Evolutionary conservation across 2,329 filamentous ascomycete genomes (phyloP), one percentile per base, ranked within the genome.

Genomic region (Diaporthe vaccinii): DNA sequence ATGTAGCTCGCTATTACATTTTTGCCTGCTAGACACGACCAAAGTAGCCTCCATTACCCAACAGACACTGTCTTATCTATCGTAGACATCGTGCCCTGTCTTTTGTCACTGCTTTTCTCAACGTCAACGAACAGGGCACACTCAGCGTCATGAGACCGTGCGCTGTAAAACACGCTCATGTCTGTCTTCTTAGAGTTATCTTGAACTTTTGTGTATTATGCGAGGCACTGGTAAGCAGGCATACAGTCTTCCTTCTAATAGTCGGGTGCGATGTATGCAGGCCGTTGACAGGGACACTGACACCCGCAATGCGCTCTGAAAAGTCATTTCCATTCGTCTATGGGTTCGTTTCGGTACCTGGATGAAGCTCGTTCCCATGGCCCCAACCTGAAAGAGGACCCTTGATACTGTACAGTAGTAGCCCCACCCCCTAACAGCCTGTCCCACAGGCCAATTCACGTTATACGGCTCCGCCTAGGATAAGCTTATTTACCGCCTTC

Each of bases 401-500:
- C 57, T 65, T 67, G 46, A 73, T 75, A 76, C 69, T 75, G 70
- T 76, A 76, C 75, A 75, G 17, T 71, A 28, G 36, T 55, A 28
- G 44, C 17, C 17, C 44, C n/a, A 25, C 17, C 15, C 62, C 34
- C 41, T 59, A 49, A 75, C 34, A 34, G 31, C 36, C 69, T n/a
- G 20, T 36, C 41, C 34, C 4, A n/a, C 49, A 39, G 25, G 12
- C 39, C 17, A 28, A 25, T 31, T 39, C 67, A 39, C 39, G 20
- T 36, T 22, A 17, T 44, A 17, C 14, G 14, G n/a, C 12, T 57
- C 15, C 49, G n/a, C 31, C n/a, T 17, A 67, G 31, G 10, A 10
- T 39, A 44, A 22, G 53, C 79, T 78, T 83, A 88, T 82, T 89
- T 89, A 74, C 84, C 85, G 75, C 83, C 85, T 31, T 89, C 87